Conservation (phyloP, 2,329 filamentous ascomycete species). For the Ceratocystis cubensis region DNA sequence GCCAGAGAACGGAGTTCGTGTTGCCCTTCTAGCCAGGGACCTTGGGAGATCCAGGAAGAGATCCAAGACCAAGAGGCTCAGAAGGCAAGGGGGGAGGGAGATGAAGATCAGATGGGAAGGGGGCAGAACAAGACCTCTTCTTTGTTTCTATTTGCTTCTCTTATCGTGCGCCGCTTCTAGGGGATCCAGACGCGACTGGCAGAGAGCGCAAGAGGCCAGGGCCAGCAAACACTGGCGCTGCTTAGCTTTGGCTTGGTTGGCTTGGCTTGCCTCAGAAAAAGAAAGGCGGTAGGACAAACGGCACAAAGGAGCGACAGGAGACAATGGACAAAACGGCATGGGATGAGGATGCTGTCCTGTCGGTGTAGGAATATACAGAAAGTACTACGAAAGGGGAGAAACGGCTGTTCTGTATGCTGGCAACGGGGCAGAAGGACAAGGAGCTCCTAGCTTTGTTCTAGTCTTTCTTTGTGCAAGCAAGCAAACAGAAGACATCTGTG, state of each 20-base stretch:
- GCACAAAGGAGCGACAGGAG: neutral
- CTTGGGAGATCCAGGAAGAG: neutral
- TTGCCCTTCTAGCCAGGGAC: neutral
- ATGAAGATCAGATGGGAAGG: neutral
- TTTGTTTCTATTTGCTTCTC: too few relatives aligned
- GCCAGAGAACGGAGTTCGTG: neutral
- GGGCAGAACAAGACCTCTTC: neutral
- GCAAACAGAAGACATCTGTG: too few relatives aligned
- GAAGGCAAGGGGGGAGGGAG: neutral
- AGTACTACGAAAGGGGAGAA: neutral
- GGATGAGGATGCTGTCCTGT: neutral
- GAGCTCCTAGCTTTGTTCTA: neutral
- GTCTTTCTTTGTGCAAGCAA: too few relatives aligned
- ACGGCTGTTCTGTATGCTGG: neutral
- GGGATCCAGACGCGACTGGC: neutral
- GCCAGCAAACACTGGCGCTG: neutral
- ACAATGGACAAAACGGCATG: too few relatives aligned
- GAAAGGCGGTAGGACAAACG: conserved; percentile 2
- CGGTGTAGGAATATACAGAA: neutral
- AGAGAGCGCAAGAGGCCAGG: neutral
- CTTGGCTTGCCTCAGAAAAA: neutral
- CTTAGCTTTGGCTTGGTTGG: neutral
- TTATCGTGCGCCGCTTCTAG: too few relatives aligned
- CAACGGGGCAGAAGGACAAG: neutral
- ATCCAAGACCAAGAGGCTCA: neutral